Evolutionary conservation across 345 rosid genomes (phyloP).

Genomic region (Mercurialis annua): DNA sequence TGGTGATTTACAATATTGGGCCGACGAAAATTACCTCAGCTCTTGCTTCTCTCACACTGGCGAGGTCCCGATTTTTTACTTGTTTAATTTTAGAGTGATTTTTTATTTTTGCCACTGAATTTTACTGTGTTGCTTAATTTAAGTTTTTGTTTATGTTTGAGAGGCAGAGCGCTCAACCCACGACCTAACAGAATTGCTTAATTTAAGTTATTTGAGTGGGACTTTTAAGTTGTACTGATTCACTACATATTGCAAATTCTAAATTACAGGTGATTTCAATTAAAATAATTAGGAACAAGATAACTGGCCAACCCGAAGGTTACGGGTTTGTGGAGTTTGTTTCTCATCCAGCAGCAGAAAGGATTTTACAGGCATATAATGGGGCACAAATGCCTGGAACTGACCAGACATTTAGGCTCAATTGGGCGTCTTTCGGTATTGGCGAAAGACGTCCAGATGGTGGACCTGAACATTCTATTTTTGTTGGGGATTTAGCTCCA

Average conservation of each 20-base stretch:
- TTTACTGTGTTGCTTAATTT: too few relatives aligned
- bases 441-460: slow-evolving; percentile 84
- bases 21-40: slow-evolving; percentile 75
- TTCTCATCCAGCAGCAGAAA: slow-evolving; percentile 88
- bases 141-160: too few relatives aligned
- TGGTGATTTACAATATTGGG: slow-evolving; percentile 96
- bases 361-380: slow-evolving; percentile 74
- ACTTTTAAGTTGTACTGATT: too few relatives aligned
- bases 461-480: slow-evolving; percentile 94
- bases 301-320: slow-evolving; percentile 95
- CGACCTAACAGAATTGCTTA: too few relatives aligned
- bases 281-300: slow-evolving; percentile 89
- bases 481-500: slow-evolving; percentile 92
- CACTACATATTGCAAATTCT: not conserved
- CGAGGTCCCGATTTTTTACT: slow-evolving; percentile 52
- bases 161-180: too few relatives aligned
- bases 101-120: too few relatives aligned
- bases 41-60: slow-evolving; percentile 94
- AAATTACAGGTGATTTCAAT: slow-evolving; percentile 64
- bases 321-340: slow-evolving; percentile 91
- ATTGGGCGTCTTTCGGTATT: slow-evolving; percentile 97
- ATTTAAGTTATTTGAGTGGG: too few relatives aligned
- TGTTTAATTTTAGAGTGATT: too few relatives aligned
- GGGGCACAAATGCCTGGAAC: slow-evolving; percentile 93
- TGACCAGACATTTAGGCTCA: slow-evolving; percentile 73